Evolutionary conservation across 352 stramenopile species (phyloP), one percentile per base, ranked within the genome.

Genomic region (Salisapilia sapeloensis): DNA sequence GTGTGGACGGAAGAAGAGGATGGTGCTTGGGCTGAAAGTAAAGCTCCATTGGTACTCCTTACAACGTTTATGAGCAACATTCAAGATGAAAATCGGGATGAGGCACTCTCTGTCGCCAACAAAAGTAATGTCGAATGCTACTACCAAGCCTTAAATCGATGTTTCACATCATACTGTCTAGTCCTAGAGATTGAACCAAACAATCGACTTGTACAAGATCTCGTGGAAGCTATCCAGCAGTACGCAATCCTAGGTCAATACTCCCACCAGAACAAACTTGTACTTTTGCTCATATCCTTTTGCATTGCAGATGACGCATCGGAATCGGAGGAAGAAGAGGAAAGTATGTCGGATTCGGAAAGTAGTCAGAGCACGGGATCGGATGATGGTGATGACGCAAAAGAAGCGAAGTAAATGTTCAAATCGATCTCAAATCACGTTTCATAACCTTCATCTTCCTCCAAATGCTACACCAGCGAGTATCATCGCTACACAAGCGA

Each of bases 1-100:
- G 51, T 71, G 11, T 84, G 69, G 61, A 48, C 58, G 17, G 66
- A 80, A 12, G 48, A 75, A 10, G 51, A 63, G 6, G 62, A 85
- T 19, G 64, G 60, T 4, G 69, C 56, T 8, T 80, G 58, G 70
- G 69, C 61, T 4, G 40, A 41, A 9, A 66, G 65, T 15, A 82
- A 85, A 28, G 60, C 61, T 4, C 51, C 64, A 0, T 41, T 82
- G 42, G 50, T 42, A 38, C 46, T 76, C 28, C 46, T 79, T 13
- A 80, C 54, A 15, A 53, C 48, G 33, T 66, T 78, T 29, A 41
- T 79, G 22, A 52, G 53, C 44, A 52, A 64, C 37, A 43, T 67
- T 8, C 55, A 85, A 28, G 69, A 80, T 22, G 41, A 54, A 25
- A 45, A 89, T 30, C 43, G 64, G 11, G 50, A 65, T 30, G 29